phyloP scores from a whole-genome alignment of 1,284 basidiomycete species.

The Abortiporus biennis region DNA sequence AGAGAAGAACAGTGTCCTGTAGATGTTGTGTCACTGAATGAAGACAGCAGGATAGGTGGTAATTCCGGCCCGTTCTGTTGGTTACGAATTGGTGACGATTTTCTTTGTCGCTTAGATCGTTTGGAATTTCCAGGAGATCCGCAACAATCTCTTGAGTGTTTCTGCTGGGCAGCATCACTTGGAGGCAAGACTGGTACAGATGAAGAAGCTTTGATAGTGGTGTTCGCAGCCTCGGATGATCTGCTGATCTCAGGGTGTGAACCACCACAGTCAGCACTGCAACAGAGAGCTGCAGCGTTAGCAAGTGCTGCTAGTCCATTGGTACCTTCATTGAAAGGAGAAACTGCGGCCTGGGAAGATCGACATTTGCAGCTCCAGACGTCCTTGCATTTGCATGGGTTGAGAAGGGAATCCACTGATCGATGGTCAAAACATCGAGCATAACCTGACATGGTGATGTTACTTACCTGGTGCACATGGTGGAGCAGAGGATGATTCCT shows the following conservation, averaged over 20 bases:
- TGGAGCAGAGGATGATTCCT: not conserved
- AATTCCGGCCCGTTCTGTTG: conserved; percentile 24
- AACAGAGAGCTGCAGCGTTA: conserved; percentile 41
- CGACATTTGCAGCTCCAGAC: conserved; percentile 51
- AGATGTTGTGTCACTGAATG: not conserved
- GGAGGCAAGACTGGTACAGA: not conserved
- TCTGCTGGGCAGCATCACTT: not conserved
- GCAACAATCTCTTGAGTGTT: conserved; percentile 5
- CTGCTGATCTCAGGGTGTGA: not conserved
- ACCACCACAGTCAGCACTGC: conserved; percentile 13
- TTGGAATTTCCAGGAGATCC: conserved; percentile 2
- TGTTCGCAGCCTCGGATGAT: not conserved
- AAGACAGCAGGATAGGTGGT: not conserved
- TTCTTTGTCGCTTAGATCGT: conserved; percentile 4
- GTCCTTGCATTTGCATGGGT: conserved; percentile 57
- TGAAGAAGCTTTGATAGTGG: not conserved
- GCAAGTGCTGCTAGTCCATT: conserved; percentile 39
- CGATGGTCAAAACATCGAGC: conserved; percentile 5
- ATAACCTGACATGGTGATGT: conserved; percentile 1
- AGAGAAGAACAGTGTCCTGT: conserved; percentile 15
- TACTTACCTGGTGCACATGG: conserved; percentile 8
- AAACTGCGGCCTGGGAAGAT: conserved; percentile 13
- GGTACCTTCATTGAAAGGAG: conserved; percentile 1
- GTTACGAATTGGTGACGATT: not conserved
- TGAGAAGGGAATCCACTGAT: conserved; percentile 31